These are phyloP conservation scores for Stereum hirsutum DNA, from an alignment of 1,284 basidiomycete species.

Conservation along the genomic window DNA sequence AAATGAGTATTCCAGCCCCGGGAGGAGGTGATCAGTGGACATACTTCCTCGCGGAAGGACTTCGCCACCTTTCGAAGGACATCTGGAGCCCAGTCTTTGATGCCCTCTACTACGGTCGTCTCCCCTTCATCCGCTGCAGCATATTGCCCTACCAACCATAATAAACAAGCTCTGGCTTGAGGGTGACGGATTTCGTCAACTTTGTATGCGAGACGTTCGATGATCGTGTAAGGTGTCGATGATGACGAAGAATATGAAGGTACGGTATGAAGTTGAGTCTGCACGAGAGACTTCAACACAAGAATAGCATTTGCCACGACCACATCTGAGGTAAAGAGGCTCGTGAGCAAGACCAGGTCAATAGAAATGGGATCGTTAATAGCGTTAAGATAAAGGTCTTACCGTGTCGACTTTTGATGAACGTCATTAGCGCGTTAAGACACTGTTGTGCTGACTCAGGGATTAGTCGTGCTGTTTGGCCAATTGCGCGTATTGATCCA, in stretches of 20 bases:
- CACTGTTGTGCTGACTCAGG: slow-evolving; percentile 66
- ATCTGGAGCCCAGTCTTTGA: slow-evolving; percentile 76
- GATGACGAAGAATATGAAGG: slow-evolving; percentile 16
- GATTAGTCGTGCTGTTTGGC: slow-evolving; percentile 59
- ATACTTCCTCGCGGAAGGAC: slow-evolving; percentile 64
- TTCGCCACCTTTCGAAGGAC: slow-evolving; percentile 71
- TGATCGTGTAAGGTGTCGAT: slow-evolving; percentile 52
- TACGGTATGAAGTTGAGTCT: slow-evolving; percentile 43
- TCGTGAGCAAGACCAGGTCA: not conserved
- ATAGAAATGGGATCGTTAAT: not conserved
- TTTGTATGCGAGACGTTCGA: slow-evolving; percentile 63
- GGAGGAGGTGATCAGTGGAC: not conserved
- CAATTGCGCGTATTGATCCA: slow-evolving; percentile 71
- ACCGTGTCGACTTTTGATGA: slow-evolving; percentile 74
- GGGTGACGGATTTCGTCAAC: slow-evolving; percentile 75
- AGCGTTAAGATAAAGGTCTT: slow-evolving; percentile 13
- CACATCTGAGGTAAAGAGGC: slow-evolving; percentile 37
- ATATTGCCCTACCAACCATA: slow-evolving; percentile 90
- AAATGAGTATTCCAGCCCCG: no score
- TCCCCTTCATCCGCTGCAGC: slow-evolving; percentile 24
- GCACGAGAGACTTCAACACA: slow-evolving; percentile 78
- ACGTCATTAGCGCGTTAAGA: slow-evolving; percentile 63
- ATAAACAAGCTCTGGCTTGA: slow-evolving; percentile 73
- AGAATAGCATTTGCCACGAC: slow-evolving; percentile 74
- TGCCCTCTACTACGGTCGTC: slow-evolving; percentile 27